These are phyloP conservation scores for Vicia sativa DNA, from an alignment of 306 rosid genomes.

Conservation along the genomic window DNA sequence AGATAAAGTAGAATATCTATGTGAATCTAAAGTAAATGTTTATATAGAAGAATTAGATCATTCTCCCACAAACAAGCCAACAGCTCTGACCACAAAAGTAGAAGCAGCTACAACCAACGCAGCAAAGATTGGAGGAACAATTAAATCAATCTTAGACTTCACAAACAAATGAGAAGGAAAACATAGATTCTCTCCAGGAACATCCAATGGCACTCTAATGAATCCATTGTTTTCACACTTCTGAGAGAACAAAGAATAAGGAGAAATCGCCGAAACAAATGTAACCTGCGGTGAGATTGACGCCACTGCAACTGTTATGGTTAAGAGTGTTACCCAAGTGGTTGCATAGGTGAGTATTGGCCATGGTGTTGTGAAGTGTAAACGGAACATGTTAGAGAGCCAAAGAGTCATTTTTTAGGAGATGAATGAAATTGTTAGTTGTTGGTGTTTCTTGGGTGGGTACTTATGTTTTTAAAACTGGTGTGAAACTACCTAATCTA, in stretches of 20 bases:
- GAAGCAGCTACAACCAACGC: constrained; percentile 75
- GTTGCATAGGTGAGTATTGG: constrained; percentile 69
- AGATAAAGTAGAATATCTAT: too few species aligned
- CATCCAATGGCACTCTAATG: constrained; percentile 70
- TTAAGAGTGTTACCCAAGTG: constrained; percentile 62
- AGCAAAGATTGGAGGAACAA: constrained; percentile 79
- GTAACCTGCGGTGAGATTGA: constrained; percentile 75
- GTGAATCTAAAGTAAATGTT: too few species aligned
- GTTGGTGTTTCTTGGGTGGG: not conserved
- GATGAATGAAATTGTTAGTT: not conserved
- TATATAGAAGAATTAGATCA: not conserved
- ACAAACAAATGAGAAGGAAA: constrained; percentile 61
- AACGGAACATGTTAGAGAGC: constrained; percentile 44
- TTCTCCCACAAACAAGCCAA: constrained; percentile 61
- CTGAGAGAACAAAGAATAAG: constrained; percentile 57
- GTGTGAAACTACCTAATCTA: constrained; percentile 42
- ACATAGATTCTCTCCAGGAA: constrained; percentile 70
- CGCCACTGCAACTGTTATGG: constrained; percentile 64
- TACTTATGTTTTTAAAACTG: not conserved
- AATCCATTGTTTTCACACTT: constrained; percentile 45
- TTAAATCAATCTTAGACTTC: constrained; percentile 62
- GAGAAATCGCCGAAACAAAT: constrained; percentile 65
- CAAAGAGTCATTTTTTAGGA: constrained; percentile 47
- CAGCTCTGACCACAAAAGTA: constrained; percentile 61
- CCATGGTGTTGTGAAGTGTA: constrained; percentile 48